These are phyloP conservation scores for Epichloe brachyelytri DNA, from an alignment of 2,329 filamentous ascomycete species.

Conservation along the genomic window DNA sequence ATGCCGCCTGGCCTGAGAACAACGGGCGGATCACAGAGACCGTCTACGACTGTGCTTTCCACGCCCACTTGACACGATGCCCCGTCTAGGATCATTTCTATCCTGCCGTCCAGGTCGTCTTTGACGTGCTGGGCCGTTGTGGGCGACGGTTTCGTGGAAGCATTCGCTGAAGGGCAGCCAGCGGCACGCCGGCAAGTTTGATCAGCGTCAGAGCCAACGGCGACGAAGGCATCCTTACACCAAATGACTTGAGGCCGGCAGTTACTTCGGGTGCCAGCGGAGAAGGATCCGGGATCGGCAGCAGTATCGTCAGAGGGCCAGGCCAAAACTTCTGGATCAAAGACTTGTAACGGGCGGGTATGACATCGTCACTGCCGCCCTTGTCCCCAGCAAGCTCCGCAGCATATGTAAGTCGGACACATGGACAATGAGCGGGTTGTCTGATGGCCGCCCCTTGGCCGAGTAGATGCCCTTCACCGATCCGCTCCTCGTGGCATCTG, in stretches of 20 bases:
- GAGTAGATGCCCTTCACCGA: slow-evolving; percentile 87
- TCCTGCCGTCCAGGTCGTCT: slow-evolving; percentile 70
- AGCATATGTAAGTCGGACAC: slow-evolving; percentile 72
- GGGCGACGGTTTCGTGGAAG: slow-evolving; percentile 83
- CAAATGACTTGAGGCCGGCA: slow-evolving; percentile 72
- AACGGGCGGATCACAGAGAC: slow-evolving; percentile 65
- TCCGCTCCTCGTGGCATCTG: slow-evolving; percentile 74
- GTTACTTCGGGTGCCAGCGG: slow-evolving; percentile 83
- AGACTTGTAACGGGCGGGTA: slow-evolving; percentile 65
- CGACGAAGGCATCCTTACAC: slow-evolving; percentile 77
- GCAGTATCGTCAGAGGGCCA: slow-evolving; percentile 79
- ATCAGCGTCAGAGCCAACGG: slow-evolving; percentile 83
- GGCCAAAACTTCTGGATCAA: slow-evolving; percentile 85
- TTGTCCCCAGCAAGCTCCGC: slow-evolving; percentile 39
- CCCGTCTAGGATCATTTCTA: slow-evolving; percentile 80
- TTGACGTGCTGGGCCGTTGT: slow-evolving; percentile 82
- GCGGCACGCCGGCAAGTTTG: slow-evolving; percentile 58
- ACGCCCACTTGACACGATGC: slow-evolving; percentile 80
- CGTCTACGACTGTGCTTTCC: slow-evolving; percentile 94
- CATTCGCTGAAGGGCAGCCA: slow-evolving; percentile 89
- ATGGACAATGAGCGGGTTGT: slow-evolving; percentile 94
- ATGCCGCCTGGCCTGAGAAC: slow-evolving; percentile 81
- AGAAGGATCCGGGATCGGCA: slow-evolving; percentile 60
- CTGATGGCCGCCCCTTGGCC: slow-evolving; percentile 79
- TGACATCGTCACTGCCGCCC: slow-evolving; percentile 26